Base-by-base conservation (phyloP, 176 grass and related monocot genomes). In the Hordeum marinum region DNA sequence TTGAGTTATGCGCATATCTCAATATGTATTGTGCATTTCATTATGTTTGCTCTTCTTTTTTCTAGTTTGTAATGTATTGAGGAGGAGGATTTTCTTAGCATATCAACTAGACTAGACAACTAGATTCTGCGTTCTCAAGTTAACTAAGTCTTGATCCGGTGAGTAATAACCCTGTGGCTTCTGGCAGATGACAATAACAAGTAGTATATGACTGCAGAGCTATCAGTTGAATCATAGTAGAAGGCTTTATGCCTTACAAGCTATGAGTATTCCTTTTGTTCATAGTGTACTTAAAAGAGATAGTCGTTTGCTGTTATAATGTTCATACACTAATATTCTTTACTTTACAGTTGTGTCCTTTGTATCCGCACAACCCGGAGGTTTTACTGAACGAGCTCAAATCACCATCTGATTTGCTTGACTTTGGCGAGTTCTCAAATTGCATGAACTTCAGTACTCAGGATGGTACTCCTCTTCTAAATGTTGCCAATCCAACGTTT, bases 401-500 rank as follows among this genome's bases (percentile, higher is more conserved):
- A 80, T 96, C 89, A 18, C 93, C 96, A 11, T 89, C 93, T 66
- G 96, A 96, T 91, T 93, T 98, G 88, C 86, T 99, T 11, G 93
- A 99, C 74, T 94, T 96, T 36, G 96, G 96, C 7, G 90, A 99
- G 75, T 99, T 99, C 72, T 99, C 96, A 79, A 85, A 94, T 84
- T 94, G 91, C 82, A 99, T 96, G 96, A 91, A 99, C 24, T 96
- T 89, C 72, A 92, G 91, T 86, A 68, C 80, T 66, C 82, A 74
- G 75, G 86, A 91, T 82, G 93, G 94, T 26, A 86, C 82, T 43
- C 83, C 91, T 82, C 94, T 92, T 84, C 67, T 99, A 65, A 90
- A 91, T 80, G 93, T 99, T 85, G 96, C 90, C 24, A 99, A 99
- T 68, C 96, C 96, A 29, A 88, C 96, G 40, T 99, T 99, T 92